These are phyloP conservation scores for Xylariaceae sp. DNA, from an alignment of 2,329 filamentous ascomycete species.

Conservation along the genomic window DNA sequence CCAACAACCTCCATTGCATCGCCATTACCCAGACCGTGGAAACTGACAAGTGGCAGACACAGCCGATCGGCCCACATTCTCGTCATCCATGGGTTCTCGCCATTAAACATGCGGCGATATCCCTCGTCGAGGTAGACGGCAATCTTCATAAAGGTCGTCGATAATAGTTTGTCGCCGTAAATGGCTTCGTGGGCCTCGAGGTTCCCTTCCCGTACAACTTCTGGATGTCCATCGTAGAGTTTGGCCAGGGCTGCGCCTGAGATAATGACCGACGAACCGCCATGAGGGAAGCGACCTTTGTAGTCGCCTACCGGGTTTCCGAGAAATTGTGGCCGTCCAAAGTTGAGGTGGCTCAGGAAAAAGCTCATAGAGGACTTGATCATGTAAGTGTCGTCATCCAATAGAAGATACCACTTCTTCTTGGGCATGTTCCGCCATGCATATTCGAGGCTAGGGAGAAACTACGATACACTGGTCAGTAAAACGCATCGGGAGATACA, in stretches of 20 bases:
- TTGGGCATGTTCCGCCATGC: slow-evolving; percentile 44
- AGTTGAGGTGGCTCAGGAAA: slow-evolving; percentile 46
- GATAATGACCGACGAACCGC: slow-evolving; percentile 50
- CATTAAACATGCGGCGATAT: slow-evolving; percentile 52
- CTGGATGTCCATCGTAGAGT: slow-evolving; percentile 38
- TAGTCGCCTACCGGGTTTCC: slow-evolving; percentile 56
- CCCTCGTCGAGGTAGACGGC: slow-evolving; percentile 53
- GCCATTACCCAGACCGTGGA: slow-evolving; percentile 44
- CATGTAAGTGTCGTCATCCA: slow-evolving; percentile 56
- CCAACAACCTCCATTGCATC: slow-evolving; percentile 43
- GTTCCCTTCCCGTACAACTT: slow-evolving; percentile 40
- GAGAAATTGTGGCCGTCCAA: slow-evolving; percentile 43
- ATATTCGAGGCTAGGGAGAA: slow-evolving; percentile 51
- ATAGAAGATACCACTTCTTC: slow-evolving; percentile 56
- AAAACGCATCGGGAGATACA: neutral
- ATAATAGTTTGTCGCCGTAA: slow-evolving; percentile 51
- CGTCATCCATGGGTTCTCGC: slow-evolving; percentile 45
- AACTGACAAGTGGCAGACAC: slow-evolving; percentile 51
- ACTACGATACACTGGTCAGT: slow-evolving; percentile 31
- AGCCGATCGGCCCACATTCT: slow-evolving; percentile 46
- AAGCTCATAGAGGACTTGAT: slow-evolving; percentile 44
- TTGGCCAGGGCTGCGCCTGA: slow-evolving; percentile 46
- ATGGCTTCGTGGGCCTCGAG: slow-evolving; percentile 45
- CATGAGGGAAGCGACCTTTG: slow-evolving; percentile 51
- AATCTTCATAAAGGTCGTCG: slow-evolving; percentile 47